Evolutionary conservation across 176 grass and related monocot species (phyloP).

Genomic region (Elymus sibiricus): DNA sequence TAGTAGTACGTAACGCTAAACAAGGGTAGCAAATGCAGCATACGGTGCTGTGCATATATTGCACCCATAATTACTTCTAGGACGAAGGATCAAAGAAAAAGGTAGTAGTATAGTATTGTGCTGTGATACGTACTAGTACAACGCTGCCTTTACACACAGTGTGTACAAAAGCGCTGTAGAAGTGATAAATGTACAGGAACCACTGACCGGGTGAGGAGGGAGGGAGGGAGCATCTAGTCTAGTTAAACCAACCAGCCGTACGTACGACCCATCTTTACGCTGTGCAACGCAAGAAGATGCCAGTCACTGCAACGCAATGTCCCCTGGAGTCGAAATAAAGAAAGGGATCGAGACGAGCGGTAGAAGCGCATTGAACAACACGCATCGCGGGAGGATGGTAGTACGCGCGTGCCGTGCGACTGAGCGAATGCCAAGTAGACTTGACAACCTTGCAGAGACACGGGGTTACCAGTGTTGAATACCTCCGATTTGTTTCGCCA

Average conservation of each 20-base stretch:
- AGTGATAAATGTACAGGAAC: not conserved
- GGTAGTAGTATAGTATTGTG: not conserved
- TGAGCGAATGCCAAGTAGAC: not conserved
- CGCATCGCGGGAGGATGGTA: not conserved
- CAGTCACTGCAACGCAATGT: not conserved
- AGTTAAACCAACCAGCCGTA: not conserved
- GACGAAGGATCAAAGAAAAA: not conserved
- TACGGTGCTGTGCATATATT: not conserved
- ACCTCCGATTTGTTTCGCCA: not conserved
- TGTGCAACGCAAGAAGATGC: not conserved
- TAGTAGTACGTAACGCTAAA: too few species aligned
- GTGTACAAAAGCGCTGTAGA: not conserved
- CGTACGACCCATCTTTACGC: not conserved
- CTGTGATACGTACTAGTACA: not conserved
- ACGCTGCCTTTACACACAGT: not conserved
- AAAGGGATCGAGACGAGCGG: not conserved
- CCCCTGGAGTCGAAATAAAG: constrained; percentile 20
- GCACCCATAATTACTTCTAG: not conserved
- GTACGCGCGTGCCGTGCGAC: not conserved
- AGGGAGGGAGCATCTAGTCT: not conserved
- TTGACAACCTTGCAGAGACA: not conserved
- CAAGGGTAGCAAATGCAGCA: not conserved
- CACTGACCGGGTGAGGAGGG: not conserved
- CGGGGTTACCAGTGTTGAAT: not conserved
- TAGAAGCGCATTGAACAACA: not conserved